Evolutionary conservation across 2,329 filamentous ascomycete species (phyloP).

Genomic region (Thelonectria discophora): DNA sequence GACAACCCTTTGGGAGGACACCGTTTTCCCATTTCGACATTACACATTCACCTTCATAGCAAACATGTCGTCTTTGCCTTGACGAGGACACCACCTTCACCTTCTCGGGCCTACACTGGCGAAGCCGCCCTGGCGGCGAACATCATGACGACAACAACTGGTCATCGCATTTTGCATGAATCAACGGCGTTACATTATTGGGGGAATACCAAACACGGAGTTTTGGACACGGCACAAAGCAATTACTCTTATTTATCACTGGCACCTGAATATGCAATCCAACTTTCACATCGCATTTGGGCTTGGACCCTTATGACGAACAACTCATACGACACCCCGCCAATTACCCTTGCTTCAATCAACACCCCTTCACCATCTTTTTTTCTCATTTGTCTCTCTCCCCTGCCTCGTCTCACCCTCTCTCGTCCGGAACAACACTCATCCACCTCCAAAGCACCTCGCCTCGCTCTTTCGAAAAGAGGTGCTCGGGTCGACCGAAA

Average conservation of each 20-base stretch:
- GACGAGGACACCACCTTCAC: background rate
- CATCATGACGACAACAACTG: background rate
- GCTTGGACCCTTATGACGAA: background rate
- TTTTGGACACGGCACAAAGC: background rate
- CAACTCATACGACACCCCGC: background rate
- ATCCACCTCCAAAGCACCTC: background rate
- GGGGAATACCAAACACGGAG: background rate
- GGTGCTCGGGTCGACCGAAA: slow-evolving; percentile 23
- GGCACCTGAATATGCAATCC: background rate
- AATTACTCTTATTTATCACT: background rate
- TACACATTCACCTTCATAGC: background rate
- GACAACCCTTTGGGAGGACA: background rate
- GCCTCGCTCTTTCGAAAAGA: background rate
- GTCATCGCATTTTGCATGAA: background rate
- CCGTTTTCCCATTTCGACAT: background rate
- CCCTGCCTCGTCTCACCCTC: slow-evolving; percentile 2
- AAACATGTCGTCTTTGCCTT: background rate
- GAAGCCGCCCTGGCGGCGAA: background rate
- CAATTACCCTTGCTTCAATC: background rate
- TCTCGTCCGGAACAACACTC: slow-evolving; percentile 7
- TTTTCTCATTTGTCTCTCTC: slow-evolving; percentile 6
- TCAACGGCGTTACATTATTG: background rate
- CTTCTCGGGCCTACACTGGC: slow-evolving; percentile 1
- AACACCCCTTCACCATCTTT: background rate
- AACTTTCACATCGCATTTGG: background rate